phyloP scores from a whole-genome alignment of 208 protist genomes.

The Herpetomonas samuelpessoai region DNA sequence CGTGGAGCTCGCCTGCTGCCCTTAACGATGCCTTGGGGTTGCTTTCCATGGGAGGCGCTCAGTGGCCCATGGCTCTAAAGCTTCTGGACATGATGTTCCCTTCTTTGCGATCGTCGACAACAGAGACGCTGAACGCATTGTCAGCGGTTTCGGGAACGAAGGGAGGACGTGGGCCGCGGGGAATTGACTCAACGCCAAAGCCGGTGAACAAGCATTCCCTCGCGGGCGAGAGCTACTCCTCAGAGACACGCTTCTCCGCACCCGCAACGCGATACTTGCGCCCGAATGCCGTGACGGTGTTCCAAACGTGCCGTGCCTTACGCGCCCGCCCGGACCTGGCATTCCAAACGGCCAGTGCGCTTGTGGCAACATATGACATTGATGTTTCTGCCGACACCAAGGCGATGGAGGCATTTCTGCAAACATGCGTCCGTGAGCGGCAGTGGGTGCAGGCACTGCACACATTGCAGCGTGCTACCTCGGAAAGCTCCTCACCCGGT shows the following conservation, averaged over 20 bases:
- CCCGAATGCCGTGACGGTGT: conserved; percentile 58
- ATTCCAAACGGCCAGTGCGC: conserved; percentile 29
- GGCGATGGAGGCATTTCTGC: conserved; percentile 32
- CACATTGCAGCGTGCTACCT: conserved; percentile 25
- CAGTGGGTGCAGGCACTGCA: conserved; percentile 54
- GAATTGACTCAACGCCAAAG: too few relatives aligned
- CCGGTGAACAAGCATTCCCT: too few relatives aligned
- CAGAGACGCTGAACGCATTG: too few relatives aligned
- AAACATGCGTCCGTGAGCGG: conserved; percentile 35
- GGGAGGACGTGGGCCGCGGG: too few relatives aligned
- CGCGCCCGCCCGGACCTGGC: conserved; percentile 10
- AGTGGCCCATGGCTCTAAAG: conserved; percentile 42
- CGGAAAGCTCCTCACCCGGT: too few relatives aligned
- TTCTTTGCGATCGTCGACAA: too few relatives aligned
- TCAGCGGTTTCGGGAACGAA: too few relatives aligned
- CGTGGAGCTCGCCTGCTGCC: conserved; percentile 41
- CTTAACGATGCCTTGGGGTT: conserved; percentile 64
- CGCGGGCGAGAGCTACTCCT: too few relatives aligned
- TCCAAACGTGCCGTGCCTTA: conserved; percentile 48
- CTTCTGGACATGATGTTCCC: conserved; percentile 37
- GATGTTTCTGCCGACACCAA: conserved; percentile 18
- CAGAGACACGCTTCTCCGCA: too few relatives aligned
- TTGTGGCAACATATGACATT: conserved; percentile 24
- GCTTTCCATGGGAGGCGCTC: conserved; percentile 18
- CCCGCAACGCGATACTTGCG: conserved; percentile 13